These are phyloP conservation scores for Vaccinium corymbosum DNA, from an alignment of 148 eudicot genomes.

Conservation along the genomic window DNA sequence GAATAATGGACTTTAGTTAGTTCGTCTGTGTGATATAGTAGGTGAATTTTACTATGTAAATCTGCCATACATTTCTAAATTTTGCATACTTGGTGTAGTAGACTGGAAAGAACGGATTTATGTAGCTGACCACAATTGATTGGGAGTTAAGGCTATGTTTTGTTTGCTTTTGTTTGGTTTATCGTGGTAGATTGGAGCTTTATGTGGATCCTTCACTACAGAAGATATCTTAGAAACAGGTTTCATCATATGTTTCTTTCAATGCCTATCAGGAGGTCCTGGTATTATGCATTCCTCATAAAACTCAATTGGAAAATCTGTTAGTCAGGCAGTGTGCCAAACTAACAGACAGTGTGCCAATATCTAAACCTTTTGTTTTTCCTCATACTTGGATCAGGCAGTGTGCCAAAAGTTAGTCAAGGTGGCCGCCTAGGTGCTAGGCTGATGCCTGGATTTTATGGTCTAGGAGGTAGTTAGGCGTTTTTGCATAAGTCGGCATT, in stretches of 20 bases:
- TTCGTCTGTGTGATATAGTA: not conserved
- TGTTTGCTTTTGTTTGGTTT: too few species aligned
- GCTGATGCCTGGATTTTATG: too few species aligned
- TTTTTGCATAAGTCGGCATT: too few species aligned
- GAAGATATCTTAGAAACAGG: not conserved
- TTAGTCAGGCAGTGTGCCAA: not conserved
- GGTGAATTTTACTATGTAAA: not conserved
- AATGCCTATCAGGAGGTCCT: not conserved
- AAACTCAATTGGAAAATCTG: not conserved
- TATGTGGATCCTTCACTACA: not conserved
- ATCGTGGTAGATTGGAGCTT: not conserved
- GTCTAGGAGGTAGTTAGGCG: too few species aligned
- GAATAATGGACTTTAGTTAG: not conserved
- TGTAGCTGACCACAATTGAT: too few species aligned
- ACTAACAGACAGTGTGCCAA: not conserved
- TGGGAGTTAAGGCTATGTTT: too few species aligned
- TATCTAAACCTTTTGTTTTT: not conserved
- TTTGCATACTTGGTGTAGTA: not conserved
- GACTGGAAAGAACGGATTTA: not conserved
- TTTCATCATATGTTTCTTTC: not conserved
- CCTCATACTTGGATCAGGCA: conserved; percentile 1
- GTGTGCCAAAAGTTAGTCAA: too few species aligned
- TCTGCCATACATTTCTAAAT: not conserved
- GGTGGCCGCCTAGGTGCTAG: too few species aligned
- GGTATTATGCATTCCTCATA: not conserved